Base-by-base conservation (phyloP, 2,329 filamentous ascomycete species). In the Ramularia endophylla region DNA sequence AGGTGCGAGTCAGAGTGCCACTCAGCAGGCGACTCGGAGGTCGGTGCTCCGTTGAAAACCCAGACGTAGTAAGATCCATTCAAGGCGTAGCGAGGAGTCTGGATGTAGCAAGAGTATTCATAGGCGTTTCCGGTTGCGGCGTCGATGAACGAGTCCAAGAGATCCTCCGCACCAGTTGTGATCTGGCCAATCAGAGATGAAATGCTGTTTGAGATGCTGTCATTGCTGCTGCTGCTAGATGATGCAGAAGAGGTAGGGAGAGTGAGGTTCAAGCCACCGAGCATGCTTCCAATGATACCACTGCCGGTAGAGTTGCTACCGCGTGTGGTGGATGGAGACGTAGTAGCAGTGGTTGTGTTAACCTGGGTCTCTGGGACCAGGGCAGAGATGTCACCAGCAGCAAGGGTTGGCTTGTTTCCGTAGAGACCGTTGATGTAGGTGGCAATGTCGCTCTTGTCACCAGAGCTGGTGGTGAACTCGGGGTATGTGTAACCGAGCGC, bases 401-500 rank as follows among this genome's bases (percentile, higher is more conserved):
- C 69, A 32, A 59, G 52, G 27, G 46, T 46, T 15, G 46, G 38
- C 16, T 36, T 34, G 17, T 36, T 42, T 12, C 75, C 76, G 55
- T 83, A 83, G 1, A 81, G 64, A 2, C 57, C 63, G 54, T 83
- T 85, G 46, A 48, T 27, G 12, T 42, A 41, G 17, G 32, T 38
- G 15, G 33, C 30, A 49, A 88, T 69, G 1, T 70, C 60, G 2
- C 62, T 59, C 0, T 60, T 53, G 38, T 58, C 42, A 37, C 54
- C 63, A 47, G 52, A 61, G 48, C 51, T 60, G 47, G 57, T 65
- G n/a, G 68, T 52, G 28, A 79, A 74, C 51, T 89, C 85, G 0
- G 78, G 70, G 57, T 92, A 92, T 0, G 78, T 80, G 59, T 90
- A 90, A 9, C 80, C 80, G 61, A 92, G 83, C 2, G 66, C 68